phyloP scores from a whole-genome alignment of 106 monocot genomes.

The Cymbidium sinense region DNA sequence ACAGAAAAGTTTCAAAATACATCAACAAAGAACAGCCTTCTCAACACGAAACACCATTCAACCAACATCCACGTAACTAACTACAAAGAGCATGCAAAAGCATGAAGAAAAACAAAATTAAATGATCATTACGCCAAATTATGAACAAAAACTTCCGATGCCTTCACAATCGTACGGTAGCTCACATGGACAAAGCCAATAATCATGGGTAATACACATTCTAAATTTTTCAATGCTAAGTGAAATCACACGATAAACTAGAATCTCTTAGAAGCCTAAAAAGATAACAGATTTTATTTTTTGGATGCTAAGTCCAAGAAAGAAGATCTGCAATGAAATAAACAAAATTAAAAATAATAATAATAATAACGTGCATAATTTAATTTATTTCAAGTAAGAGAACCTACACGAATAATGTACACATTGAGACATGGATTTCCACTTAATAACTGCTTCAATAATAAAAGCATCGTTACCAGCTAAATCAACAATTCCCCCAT shows the following conservation, averaged over 20 bases:
- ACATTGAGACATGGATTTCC: neutral
- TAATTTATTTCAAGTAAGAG: neutral
- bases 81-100: neutral
- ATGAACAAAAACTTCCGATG: neutral
- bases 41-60: neutral
- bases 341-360: neutral
- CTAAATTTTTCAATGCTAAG: neutral
- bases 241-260: neutral
- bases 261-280: neutral
- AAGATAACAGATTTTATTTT: neutral
- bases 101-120: neutral
- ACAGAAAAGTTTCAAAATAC: neutral
- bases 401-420: neutral
- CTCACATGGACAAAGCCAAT: no score
- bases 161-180: no score
- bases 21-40: neutral
- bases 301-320: neutral
- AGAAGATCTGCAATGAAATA: neutral
- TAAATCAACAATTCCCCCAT: neutral
- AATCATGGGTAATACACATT: neutral
- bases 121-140: neutral
- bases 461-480: neutral
- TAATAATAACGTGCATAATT: slow-evolving; percentile 32
- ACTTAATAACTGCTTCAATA: neutral
- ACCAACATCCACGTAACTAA: neutral